These are phyloP conservation scores for Elaeis oleifera DNA, from an alignment of 202 grass and related monocot genomes.

Conservation along the genomic window DNA sequence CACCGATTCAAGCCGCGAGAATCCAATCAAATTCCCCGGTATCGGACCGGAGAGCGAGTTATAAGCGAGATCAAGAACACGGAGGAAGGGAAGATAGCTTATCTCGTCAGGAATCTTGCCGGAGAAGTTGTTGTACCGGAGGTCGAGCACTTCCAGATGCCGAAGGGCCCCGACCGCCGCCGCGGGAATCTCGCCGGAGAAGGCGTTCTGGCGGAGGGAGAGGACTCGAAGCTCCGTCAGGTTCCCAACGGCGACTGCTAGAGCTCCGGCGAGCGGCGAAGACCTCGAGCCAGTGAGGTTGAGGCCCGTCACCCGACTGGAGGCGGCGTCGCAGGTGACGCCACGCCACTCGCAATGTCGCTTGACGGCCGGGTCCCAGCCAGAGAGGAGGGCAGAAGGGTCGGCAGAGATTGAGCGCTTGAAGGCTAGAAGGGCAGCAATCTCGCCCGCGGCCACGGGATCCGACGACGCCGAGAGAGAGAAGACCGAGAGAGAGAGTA, in stretches of 20 bases:
- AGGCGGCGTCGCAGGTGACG: constrained; percentile 36
- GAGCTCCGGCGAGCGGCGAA: constrained; percentile 28
- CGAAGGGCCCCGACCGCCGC: constrained; percentile 2
- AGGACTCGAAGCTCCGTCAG: constrained; percentile 39
- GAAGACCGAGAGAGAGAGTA: constrained; percentile 5
- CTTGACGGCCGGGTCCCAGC: constrained; percentile 23
- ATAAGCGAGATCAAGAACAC: constrained; percentile 37
- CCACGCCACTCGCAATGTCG: constrained; percentile 46
- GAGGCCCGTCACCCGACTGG: constrained; percentile 24
- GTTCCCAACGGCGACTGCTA: constrained; percentile 13
- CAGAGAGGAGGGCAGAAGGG: constrained; percentile 28
- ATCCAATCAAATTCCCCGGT: constrained; percentile 11
- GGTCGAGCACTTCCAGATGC: constrained; percentile 16
- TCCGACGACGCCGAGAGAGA: constrained; percentile 3
- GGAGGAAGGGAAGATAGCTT: constrained; percentile 32
- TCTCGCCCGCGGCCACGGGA: constrained; percentile 10
- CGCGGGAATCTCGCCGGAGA: constrained; percentile 9
- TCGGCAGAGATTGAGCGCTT: constrained; percentile 39
- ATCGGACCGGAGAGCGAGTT: constrained; percentile 33
- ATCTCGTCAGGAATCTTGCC: constrained; percentile 40
- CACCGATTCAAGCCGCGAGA: constrained; percentile 10
- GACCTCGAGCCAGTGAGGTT: constrained; percentile 19
- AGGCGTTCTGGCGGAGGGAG: constrained; percentile 29
- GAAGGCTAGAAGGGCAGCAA: constrained; percentile 34
- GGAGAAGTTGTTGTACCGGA: constrained; percentile 44